Base-by-base conservation (phyloP, 805 yeast genomes). In the Zygoascus biomembranicola region DNA sequence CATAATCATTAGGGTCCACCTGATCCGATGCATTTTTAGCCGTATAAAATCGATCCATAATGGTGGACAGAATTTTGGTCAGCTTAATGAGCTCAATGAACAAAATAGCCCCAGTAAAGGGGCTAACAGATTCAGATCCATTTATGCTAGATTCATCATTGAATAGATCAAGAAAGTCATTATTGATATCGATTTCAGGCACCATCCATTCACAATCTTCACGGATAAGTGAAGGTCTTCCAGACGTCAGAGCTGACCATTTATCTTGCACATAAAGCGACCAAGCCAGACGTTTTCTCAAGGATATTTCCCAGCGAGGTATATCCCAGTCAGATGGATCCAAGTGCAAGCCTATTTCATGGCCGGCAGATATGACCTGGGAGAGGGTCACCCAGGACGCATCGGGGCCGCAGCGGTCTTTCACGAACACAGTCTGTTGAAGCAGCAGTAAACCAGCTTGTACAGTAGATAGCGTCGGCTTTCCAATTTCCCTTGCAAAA, bases 281-380 rank as follows among this genome's bases (percentile, higher is more conserved):
- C 96, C 96, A 89, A 0, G 96, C 95, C 51, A 89, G 69, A 58
- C 96, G 73, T 63, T 87, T 81, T 51, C 97, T 75, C 47, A 89
- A 70, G 4, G 94, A 90, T 52, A 92, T 76, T 65, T 89, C 97
- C 96, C 96, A 90, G 61, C 82, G 84, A 0, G 97, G 96, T 37
- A 89, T 70, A 61, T 85, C 81, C 97, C 96, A 89, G 57, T 76
- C 78, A 51, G 82, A 82, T 61, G 96, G 87, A 62, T 89, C 90
- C 14, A 87, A 72, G 0, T 95, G 95, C 5, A 89, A 70, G 0
- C 97, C 97, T 26, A 89, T 69, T 62, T 89, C 96, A 67, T 89
- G 95, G 1, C 95, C 80, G 16, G 88, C 69, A 0, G 94, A 86
- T 4, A 87, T 89, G 16, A 89, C 85, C 60, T 86, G 90, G 2